Evolutionary conservation across 495 filamentous ascomycete genomes (phyloP), one percentile per base, ranked within the genome.

Genomic region (Diplogelasinospora grovesii): DNA sequence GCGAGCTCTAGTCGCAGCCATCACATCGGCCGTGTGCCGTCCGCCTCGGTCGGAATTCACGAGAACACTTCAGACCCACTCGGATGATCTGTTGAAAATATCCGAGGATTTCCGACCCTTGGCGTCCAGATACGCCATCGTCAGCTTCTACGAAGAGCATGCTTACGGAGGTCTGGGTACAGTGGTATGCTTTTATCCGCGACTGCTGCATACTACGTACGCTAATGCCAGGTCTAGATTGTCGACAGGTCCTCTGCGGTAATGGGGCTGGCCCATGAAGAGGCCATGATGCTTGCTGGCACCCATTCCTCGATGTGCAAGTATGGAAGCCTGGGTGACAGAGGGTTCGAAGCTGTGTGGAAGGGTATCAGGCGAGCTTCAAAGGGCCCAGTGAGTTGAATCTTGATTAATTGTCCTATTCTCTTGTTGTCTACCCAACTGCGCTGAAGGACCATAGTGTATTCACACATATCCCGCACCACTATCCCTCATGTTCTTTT

Each of bases 121-220:
- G 8, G 39, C 35, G 11, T 16, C 27, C 3, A n/a, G 40, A 5
- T 49, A 49, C 22, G 46, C 46, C 28, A 44, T 49, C 25, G 39
- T 36, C 22, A 49, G 40, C 46, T 49, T 49, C 22, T 49, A 49
- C 23, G 46, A 49, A 22, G 16, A 49, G 36, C 33, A 45, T 34
- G 21, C 23, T 5, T 14, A 36, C 23, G 13, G 9, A 3, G 8
- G 27, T 7, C 36, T 39, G 19, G 41, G 34, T 3, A 44, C 15
- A 16, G 8, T 43, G 24, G 46, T 49, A 36, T 5, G 41, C 8
- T 28, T 20, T 3, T n/a, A n/a, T n/a, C n/a, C n/a, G n/a, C n/a
- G n/a, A n/a, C n/a, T n/a, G n/a, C n/a, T n/a, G n/a, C n/a, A 3
- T 5, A 4, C 9, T 13, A 14, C 2, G 5, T 41, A 7, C 13